Percentiles rank a stretch among this genome's conserved stretches.
phyloP scores from a whole-genome alignment of 257 asterid genomes.

The Capsicum pubescens region DNA sequence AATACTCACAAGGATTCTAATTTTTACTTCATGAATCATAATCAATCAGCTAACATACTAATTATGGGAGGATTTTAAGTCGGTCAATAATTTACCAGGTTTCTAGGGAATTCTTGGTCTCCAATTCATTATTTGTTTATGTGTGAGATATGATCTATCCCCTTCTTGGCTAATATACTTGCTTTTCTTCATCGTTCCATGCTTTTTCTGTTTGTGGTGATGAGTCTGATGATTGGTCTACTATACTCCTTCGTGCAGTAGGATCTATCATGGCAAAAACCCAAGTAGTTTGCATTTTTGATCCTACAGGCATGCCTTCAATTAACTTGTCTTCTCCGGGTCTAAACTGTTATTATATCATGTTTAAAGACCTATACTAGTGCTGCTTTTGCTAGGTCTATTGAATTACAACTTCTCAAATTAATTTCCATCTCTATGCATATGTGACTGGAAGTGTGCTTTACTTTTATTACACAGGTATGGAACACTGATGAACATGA shows the following conservation, averaged over 20 bases:
- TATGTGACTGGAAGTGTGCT: background rate
- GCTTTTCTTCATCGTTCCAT: conserved; percentile 13
- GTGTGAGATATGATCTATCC: background rate
- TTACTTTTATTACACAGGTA: conserved; percentile 50
- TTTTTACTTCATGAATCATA: background rate
- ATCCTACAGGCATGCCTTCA: conserved; percentile 11
- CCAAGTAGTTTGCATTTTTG: background rate
- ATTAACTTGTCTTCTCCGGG: too few relatives aligned
- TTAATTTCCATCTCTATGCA: background rate
- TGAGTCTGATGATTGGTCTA: background rate
- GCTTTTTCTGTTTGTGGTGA: background rate
- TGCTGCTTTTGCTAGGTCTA: conserved; percentile 10
- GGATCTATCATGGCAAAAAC: background rate
- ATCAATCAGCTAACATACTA: background rate
- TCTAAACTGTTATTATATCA: background rate
- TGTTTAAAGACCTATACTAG: background rate
- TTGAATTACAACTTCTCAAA: background rate
- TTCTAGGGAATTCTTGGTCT: background rate
- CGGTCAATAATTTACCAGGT: background rate
- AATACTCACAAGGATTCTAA: background rate
- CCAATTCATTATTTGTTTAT: background rate
- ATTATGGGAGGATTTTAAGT: background rate
- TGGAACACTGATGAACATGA: conserved; percentile 70
- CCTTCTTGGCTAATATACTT: background rate
- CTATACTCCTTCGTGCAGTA: background rate